Conservation (phyloP, 23 red algal species). For the Pyropia yezoensis region DNA sequence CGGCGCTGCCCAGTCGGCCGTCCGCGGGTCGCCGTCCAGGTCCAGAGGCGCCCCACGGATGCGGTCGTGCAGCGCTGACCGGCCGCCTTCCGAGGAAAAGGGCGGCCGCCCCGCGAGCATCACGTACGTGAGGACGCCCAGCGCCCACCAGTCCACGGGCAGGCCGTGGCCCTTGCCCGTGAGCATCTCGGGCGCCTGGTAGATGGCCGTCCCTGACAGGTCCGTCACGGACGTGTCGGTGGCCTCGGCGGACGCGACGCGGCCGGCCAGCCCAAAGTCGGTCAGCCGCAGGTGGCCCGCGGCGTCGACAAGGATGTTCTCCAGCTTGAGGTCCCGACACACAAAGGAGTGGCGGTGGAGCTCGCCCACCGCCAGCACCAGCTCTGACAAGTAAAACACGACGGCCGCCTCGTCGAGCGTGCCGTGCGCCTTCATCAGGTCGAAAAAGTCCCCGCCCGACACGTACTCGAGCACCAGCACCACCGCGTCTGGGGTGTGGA, state of each 20-base stretch:
- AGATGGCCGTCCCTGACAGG: conserved; percentile 85
- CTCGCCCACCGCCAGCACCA: conserved; percentile 55
- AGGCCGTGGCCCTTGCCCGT: conserved; percentile 83
- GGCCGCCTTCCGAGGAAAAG: conserved; percentile 53
- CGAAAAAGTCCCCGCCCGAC: conserved; percentile 83
- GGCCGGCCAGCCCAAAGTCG: conserved; percentile 94
- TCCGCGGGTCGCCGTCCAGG: conserved; percentile 35
- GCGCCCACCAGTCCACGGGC: conserved; percentile 95
- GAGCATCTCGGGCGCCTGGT: conserved; percentile 95
- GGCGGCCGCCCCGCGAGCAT: conserved; percentile 83
- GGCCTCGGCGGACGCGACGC: conserved; percentile 29
- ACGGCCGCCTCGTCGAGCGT: conserved; percentile 49
- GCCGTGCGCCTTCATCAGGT: conserved; percentile 61
- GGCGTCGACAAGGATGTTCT: conserved; percentile 95
- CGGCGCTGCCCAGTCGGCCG: conserved; percentile 11
- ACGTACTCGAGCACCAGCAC: conserved; percentile 96
- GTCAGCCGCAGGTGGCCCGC: conserved; percentile 87
- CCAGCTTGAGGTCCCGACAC: conserved; percentile 92
- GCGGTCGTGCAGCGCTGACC: conserved; percentile 45
- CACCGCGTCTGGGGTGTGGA: conserved; percentile 60
- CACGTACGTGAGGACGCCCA: conserved; percentile 82
- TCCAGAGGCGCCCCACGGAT: conserved; percentile 52
- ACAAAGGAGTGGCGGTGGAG: conserved; percentile 79
- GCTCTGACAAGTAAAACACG: conserved; percentile 76
- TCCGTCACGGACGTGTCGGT: conserved; percentile 50